These are phyloP conservation scores for Fusarium metavorans DNA, from an alignment of 2,329 filamentous ascomycete genomes.

Conservation along the genomic window DNA sequence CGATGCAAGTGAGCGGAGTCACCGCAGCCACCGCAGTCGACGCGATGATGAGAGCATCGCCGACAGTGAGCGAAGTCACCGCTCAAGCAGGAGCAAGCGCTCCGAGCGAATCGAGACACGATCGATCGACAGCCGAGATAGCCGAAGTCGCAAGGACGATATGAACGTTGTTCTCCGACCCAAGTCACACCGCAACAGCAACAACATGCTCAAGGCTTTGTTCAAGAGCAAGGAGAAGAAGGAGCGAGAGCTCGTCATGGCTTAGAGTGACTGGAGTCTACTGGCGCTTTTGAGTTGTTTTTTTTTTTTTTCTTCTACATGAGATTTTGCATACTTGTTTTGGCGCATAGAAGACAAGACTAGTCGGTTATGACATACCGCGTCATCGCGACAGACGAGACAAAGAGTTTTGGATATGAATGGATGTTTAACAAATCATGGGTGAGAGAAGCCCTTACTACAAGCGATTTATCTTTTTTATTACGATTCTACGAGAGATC, in stretches of 20 bases:
- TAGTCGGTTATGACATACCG: conserved; percentile 3
- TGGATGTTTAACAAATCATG: conserved; percentile 26
- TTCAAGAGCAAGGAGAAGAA: conserved; percentile 68
- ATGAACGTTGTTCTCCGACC: conserved; percentile 58
- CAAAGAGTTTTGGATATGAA: conserved; percentile 20
- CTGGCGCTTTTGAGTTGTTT: conserved; percentile 6
- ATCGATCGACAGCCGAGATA: conserved; percentile 51
- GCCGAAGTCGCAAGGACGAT: conserved; percentile 49
- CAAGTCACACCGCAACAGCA: conserved; percentile 59
- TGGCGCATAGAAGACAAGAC: conserved; percentile 21
- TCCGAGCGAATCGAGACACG: conserved; percentile 48
- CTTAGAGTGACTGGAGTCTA: conserved; percentile 31
- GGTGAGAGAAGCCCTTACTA: conserved; percentile 18
- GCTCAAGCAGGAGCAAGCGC: conserved; percentile 49
- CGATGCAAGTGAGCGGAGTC: conserved; percentile 37
- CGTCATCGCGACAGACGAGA: conserved; percentile 20
- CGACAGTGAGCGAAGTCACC: conserved; percentile 52
- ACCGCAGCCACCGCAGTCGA: conserved; percentile 10
- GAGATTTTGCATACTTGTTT: conserved; percentile 15
- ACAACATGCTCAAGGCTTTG: conserved; percentile 68
- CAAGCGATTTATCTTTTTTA: conserved; percentile 29
- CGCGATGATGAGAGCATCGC: conserved; percentile 51
- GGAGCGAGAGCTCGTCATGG: conserved; percentile 50
- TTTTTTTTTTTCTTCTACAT: conserved; percentile 2
- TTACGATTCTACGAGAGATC: conserved; percentile 14